These are phyloP conservation scores for Alternaria longipes DNA, from an alignment of 2,329 filamentous ascomycete species.

Conservation along the genomic window DNA sequence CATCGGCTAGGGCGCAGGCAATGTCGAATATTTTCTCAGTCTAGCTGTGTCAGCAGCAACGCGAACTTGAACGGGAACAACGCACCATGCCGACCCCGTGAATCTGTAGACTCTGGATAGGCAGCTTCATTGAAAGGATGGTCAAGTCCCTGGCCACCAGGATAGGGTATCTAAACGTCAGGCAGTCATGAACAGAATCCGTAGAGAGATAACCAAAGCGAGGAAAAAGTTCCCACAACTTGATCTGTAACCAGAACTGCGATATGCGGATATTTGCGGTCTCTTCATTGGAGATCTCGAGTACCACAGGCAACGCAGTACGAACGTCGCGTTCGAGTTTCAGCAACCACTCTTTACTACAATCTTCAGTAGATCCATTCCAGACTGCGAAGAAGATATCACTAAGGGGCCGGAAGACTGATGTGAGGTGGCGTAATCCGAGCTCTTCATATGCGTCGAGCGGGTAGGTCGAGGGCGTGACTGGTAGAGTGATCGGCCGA, in stretches of 20 bases:
- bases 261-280: slow-evolving; percentile 66
- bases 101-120: slow-evolving; percentile 33
- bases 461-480: slow-evolving; percentile 72
- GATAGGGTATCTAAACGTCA: slow-evolving; percentile 71
- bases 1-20: slow-evolving; percentile 40
- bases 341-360: slow-evolving; percentile 65
- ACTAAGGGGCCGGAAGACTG: slow-evolving; percentile 72
- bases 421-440: slow-evolving; percentile 65
- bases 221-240: slow-evolving; percentile 69
- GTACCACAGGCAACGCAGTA: slow-evolving; percentile 63
- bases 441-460: slow-evolving; percentile 65
- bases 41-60: slow-evolving; percentile 19
- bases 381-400: slow-evolving; percentile 70
- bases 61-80: neutral
- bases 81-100: slow-evolving; percentile 44
- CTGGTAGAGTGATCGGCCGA: slow-evolving; percentile 74
- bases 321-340: slow-evolving; percentile 70
- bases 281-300: slow-evolving; percentile 63
- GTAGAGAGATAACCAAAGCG: slow-evolving; percentile 63
- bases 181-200: slow-evolving; percentile 59
- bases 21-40: slow-evolving; percentile 45
- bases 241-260: slow-evolving; percentile 72
- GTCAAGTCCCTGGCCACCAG: slow-evolving; percentile 70
- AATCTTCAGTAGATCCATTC: slow-evolving; percentile 70
- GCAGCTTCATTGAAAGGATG: slow-evolving; percentile 46